A percentile compares a stretch with the other conserved stretches of the same genome.
Conservation (phyloP, 441 rosid genomes). For the Capsella rubella region DNA sequence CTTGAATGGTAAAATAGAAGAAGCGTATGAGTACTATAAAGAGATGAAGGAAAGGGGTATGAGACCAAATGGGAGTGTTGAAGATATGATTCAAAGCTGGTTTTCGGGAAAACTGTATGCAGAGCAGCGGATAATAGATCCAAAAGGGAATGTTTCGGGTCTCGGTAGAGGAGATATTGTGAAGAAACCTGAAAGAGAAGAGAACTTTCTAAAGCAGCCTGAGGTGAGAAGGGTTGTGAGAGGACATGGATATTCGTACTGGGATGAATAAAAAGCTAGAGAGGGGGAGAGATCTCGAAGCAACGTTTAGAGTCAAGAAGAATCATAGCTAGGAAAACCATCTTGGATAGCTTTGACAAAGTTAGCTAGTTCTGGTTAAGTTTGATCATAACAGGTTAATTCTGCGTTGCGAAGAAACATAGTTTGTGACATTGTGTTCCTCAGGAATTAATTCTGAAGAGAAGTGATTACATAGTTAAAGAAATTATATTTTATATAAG, state of each 20-base stretch:
- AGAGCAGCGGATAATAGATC: slow-evolving; percentile 44
- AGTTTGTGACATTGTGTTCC: background rate
- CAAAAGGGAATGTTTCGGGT: slow-evolving; percentile 34
- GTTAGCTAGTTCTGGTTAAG: background rate
- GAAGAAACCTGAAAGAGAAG: slow-evolving; percentile 47
- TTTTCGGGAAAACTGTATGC: slow-evolving; percentile 63
- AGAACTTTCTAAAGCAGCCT: slow-evolving; percentile 61
- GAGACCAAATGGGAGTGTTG: slow-evolving; percentile 71
- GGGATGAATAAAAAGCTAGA: slow-evolving; percentile 50
- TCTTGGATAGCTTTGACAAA: slow-evolving; percentile 4
- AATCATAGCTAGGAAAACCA: slow-evolving; percentile 11
- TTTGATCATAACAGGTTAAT: background rate
- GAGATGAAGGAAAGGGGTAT: slow-evolving; percentile 84
- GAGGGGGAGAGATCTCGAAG: slow-evolving; percentile 9
- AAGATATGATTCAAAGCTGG: slow-evolving; percentile 80
- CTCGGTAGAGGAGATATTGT: slow-evolving; percentile 38
- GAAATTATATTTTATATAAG: slow-evolving; percentile 16
- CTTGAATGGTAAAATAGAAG: slow-evolving; percentile 83
- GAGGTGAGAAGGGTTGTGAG: slow-evolving; percentile 74
- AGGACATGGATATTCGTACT: slow-evolving; percentile 71
- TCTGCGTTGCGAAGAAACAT: slow-evolving; percentile 3
- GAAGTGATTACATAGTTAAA: background rate
- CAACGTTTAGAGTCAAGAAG: background rate
- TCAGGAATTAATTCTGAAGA: background rate
- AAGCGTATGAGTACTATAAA: slow-evolving; percentile 68